phyloP scores from a whole-genome alignment of 176 grass and related monocot genomes.

The Bothriochloa decipiens region DNA sequence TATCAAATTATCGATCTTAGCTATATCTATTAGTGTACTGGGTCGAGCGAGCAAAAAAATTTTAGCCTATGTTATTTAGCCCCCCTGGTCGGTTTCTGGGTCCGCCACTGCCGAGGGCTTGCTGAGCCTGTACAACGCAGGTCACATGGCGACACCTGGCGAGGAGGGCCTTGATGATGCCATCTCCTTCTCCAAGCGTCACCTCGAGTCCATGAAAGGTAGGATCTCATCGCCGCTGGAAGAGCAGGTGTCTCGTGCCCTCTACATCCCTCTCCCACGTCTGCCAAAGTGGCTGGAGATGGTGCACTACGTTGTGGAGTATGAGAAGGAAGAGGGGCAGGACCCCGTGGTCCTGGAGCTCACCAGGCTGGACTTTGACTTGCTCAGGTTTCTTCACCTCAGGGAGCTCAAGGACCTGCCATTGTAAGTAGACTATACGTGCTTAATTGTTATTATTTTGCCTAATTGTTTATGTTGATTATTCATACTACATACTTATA shows the following conservation, averaged over 20 bases:
- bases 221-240: neutral
- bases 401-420: slow-evolving; percentile 8
- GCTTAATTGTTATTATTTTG: no score
- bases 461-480: no score
- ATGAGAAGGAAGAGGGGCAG: neutral
- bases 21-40: no score
- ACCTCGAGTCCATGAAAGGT: neutral
- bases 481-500: no score
- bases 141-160: neutral
- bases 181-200: neutral
- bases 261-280: neutral
- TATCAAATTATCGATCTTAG: no score
- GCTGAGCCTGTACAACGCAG: slow-evolving; percentile 17
- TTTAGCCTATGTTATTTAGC: no score
- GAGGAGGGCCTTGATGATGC: neutral
- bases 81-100: no score
- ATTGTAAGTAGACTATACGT: neutral
- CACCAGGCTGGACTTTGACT: neutral
- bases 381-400: neutral
- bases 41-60: no score
- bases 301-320: neutral
- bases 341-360: neutral
- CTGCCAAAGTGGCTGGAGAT: neutral
- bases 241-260: neutral
- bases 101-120: no score